phyloP scores from a whole-genome alignment of 2,329 filamentous ascomycete species.

The Emmonsiellopsis sp. region DNA sequence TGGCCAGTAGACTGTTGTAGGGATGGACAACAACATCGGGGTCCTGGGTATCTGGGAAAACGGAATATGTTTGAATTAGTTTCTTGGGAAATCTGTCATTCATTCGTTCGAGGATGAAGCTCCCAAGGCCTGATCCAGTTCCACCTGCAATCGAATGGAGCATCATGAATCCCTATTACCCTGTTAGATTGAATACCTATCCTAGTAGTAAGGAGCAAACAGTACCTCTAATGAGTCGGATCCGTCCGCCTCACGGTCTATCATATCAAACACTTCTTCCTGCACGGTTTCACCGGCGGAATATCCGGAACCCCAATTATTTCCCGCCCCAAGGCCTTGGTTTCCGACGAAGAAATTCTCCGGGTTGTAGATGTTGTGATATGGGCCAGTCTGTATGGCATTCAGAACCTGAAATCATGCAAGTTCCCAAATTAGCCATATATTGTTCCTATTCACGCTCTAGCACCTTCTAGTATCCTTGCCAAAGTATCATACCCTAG shows the following conservation, averaged over 20 bases:
- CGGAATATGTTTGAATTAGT: conserved; percentile 97
- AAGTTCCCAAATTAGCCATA: neutral
- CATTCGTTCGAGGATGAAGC: conserved; percentile 85
- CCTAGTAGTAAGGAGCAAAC: neutral
- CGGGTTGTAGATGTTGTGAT: conserved; percentile 98
- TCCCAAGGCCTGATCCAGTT: conserved; percentile 91
- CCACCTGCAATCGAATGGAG: conserved; percentile 96
- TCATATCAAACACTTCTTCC: conserved; percentile 99
- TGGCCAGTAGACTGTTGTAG: conserved; percentile 91
- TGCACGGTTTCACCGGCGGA: conserved; percentile 83
- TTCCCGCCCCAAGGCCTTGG: conserved; percentile 85
- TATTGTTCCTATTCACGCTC: neutral
- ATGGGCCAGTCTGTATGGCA: conserved; percentile 82
- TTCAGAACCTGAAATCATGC: conserved; percentile 63
- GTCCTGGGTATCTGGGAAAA: conserved; percentile 89
- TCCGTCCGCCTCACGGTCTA: conserved; percentile 94
- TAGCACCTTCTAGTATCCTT: neutral
- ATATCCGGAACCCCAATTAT: conserved; percentile 98
- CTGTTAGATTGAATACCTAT: neutral
- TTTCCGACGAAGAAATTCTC: conserved; percentile 98
- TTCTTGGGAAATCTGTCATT: conserved; percentile 99
- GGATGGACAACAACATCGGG: conserved; percentile 94
- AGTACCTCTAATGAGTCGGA: conserved; percentile 86
- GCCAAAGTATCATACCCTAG: conserved; percentile 50
- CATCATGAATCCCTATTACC: conserved; percentile 80